Base-by-base conservation (phyloP, 352 stramenopile genomes). In the Blastocystis sp. region DNA sequence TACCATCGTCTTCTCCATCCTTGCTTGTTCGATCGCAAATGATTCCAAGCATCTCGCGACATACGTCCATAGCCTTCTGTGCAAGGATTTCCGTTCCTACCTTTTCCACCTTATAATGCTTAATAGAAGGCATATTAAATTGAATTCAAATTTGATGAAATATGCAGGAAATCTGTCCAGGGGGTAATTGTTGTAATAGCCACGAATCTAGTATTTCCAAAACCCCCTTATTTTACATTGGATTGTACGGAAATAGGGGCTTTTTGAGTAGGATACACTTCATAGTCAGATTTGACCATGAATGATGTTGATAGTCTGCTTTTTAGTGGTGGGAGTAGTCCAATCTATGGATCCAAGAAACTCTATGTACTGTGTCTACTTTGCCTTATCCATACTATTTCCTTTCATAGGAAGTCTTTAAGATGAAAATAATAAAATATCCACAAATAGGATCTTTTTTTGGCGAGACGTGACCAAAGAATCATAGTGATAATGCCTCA, bases 21-120 rank as follows among this genome's bases (percentile, higher is more conserved):
- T 54, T 50, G 50, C 55, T 81, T n/a, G 70, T 81, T 16, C 70
- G 70, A 26, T 81, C 70, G 39, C 70, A 81, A 41, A 81, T 81
- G 24, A 81, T 81, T 41, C 20, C 30, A 41, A 81, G 50, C 70
- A 81, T 81, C n/a, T 81, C 70, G 5, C 70, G 20, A 45, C 70
- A 81, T 5, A 81, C 70, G n/a, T 81, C 70, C 37, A 81, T 63
- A 43, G 70, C 70, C 45, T 64, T 81, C 70, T 63, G 20, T 7
- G 70, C 70, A 41, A 81, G 70, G n/a, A 26, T 64, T 16, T 81
- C 70, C 37, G 70, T 81, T 20, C 70, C 65, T 20, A 81, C 70
- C 34, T 81, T 81, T 65, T 81, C 70, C 13, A 47, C 70, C 70
- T 81, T 81, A n/a, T 65, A 65, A 24, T 45, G 18, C n/a, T 81